Evolutionary conservation across 1,139 yeast genomes (phyloP), one percentile per base, ranked within the genome.

Genomic region (Magnusiomyces fungicola): DNA sequence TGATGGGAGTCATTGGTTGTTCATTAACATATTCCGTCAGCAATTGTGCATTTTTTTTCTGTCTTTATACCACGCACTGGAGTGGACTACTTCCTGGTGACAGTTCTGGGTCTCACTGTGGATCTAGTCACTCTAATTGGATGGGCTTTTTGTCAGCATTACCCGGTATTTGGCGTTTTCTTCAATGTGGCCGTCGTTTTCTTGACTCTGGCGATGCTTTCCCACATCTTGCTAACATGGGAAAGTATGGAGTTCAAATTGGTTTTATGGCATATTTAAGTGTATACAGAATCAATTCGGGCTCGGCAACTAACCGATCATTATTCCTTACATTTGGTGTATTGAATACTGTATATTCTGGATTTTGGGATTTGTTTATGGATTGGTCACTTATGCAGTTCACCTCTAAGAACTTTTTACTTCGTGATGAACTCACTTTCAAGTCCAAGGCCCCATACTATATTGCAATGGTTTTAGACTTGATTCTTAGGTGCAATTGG

Each of bases 361-460:
- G 86, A 0, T 58, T 81, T 12, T 92, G 98, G 98, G 98, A 92
- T 67, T 69, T 94, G 10, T 71, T 88, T 34, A 88, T 92, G 96
- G 98, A 92, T 71, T 94, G 96, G 90, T 89, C 97, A 1, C 71
- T 92, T 58, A 70, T 85, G 52, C 96, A 89, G 64, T 95, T 87
- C 62, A 76, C 74, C 9, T 77, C 89, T 5, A 74, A 75, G 56
- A 70, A 84, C 61, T 69, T 70, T 52, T 68, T 81, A 45, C 71
- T 92, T 50, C 74, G 97, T 57, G 82, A 86, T 57, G 83, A 86
- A 59, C 71, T 90, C 45, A 80, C 81, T 46, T 83, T 73, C 62
- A 74, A 76, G 33, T 68, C 67, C 14, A 80, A 84, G 33, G 74
- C 76, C 65, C 66, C 74, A 3, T 92, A 92, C 67, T 90, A 90